A percentile compares a stretch with the other conserved stretches of the same genome.
phyloP scores from a whole-genome alignment of 1,284 basidiomycete species.

The Trametes sp. region DNA sequence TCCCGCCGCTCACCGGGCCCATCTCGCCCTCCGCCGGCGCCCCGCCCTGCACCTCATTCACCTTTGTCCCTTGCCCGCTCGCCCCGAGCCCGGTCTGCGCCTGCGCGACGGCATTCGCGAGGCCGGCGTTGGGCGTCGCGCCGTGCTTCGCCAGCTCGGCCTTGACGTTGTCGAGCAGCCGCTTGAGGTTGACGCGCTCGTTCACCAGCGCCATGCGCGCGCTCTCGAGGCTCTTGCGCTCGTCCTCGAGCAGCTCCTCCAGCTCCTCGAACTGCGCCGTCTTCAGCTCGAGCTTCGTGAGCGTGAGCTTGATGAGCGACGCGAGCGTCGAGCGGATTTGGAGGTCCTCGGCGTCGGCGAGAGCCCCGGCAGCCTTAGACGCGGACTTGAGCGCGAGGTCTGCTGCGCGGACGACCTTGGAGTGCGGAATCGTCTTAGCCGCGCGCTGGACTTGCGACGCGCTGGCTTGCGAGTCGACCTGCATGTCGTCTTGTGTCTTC shows the following conservation, averaged over 20 bases:
- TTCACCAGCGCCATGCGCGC: slow-evolving; percentile 71
- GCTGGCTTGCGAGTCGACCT: slow-evolving; percentile 43
- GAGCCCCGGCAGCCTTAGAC: slow-evolving; percentile 82
- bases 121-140: slow-evolving; percentile 26
- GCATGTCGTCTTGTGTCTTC: slow-evolving; percentile 45
- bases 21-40: slow-evolving; percentile 41
- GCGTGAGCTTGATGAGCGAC: slow-evolving; percentile 88
- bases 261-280: slow-evolving; percentile 92
- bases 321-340: slow-evolving; percentile 86
- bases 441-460: slow-evolving; percentile 42
- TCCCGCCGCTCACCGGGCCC: slow-evolving; percentile 43
- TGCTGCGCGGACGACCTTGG: slow-evolving; percentile 83
- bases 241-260: slow-evolving; percentile 89
- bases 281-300: slow-evolving; percentile 94
- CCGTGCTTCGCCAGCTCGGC: slow-evolving; percentile 65
- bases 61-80: slow-evolving; percentile 63
- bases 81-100: slow-evolving; percentile 53
- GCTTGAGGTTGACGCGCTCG: slow-evolving; percentile 70
- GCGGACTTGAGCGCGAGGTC: slow-evolving; percentile 89
- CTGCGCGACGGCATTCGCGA: slow-evolving; percentile 42
- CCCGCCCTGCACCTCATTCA: slow-evolving; percentile 55
- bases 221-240: slow-evolving; percentile 78
- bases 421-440: slow-evolving; percentile 63
- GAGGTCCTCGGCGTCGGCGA: slow-evolving; percentile 87
- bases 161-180: slow-evolving; percentile 69